Base-by-base conservation (phyloP, 108 stramenopile genomes). In the Fragilaria radians region DNA sequence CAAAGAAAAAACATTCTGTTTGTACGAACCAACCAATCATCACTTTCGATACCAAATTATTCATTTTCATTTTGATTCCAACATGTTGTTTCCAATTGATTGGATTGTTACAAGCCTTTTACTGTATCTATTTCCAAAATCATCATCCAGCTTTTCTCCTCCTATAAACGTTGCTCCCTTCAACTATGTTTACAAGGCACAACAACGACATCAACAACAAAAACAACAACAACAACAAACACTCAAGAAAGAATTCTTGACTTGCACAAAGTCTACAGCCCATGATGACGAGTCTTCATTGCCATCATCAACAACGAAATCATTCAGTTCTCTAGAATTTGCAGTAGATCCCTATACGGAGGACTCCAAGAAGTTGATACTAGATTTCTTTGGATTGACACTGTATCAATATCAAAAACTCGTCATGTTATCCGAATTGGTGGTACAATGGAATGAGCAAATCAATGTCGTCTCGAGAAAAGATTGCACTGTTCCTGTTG, bases 391-490 rank as follows among this genome's bases (percentile, higher is more conserved):
- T 31, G 62, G 63, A 5, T 48, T 77, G 32, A 52, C 63, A 17
- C 21, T 26, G 0, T 55, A 62, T 28, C 76, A 78, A 52, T 77
- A 85, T 42, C 54, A 80, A 50, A 57, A 84, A 61, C 29, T 91
- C 46, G 59, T 66, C 19, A 53, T 70, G 32, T 64, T 86, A 25
- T 67, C 83, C 5, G 70, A 71, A 32, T 57, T 81, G 48, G 77
- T 88, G 3, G 61, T 79, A 30, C 74, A 82, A 32, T 95, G 94
- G 94, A 95, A 95, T 62, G 49, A 80, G 27, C 63, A 73, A 14
- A 67, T 95, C 60, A 95, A 95, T 76, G 68, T 95, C 4, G 70
- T 95, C 25, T 80, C 78, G 31, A 69, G 94, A 4, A 80, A 76
- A 36, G 83, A 89, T 64, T 86, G 85, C 48, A 77, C 81, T 26